These are phyloP conservation scores for Trypethelium eluteriae DNA, from an alignment of 495 filamentous ascomycete genomes.

Conservation along the genomic window DNA sequence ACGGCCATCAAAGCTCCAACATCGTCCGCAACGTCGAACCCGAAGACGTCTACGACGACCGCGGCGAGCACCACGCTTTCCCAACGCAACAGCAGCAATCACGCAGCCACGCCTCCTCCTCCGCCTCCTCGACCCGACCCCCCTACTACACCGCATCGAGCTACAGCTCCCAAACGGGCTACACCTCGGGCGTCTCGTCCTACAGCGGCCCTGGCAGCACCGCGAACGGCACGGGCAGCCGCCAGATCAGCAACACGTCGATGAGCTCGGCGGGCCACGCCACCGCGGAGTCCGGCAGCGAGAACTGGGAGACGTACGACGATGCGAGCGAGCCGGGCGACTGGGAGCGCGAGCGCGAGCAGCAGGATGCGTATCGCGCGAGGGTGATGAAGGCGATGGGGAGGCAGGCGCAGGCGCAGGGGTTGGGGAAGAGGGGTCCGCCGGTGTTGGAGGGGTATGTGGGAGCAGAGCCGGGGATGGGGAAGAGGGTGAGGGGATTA, in stretches of 20 bases:
- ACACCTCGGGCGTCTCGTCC: background rate
- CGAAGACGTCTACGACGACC: conserved; percentile 81
- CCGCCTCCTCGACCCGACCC: conserved; percentile 39
- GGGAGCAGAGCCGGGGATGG: conserved; percentile 37
- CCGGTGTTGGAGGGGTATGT: conserved; percentile 46
- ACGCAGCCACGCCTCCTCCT: conserved; percentile 43
- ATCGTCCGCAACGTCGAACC: conserved; percentile 72
- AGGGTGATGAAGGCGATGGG: conserved; percentile 58
- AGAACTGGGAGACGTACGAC: conserved; percentile 95
- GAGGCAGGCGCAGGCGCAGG: conserved; percentile 13
- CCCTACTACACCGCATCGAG: conserved; percentile 31
- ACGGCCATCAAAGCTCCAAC: conserved; percentile 49
- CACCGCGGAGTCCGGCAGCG: conserved; percentile 51
- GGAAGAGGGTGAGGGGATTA: conserved; percentile 30
- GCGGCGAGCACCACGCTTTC: conserved; percentile 25
- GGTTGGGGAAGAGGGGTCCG: conserved; percentile 48
- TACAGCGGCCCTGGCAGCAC: conserved; percentile 18
- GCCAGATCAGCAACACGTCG: conserved; percentile 24
- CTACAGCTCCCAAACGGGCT: conserved; percentile 9
- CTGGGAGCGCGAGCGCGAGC: conserved; percentile 60
- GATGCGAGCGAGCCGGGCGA: conserved; percentile 49
- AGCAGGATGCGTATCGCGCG: conserved; percentile 67
- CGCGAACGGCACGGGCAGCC: conserved; percentile 16
- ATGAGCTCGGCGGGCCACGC: conserved; percentile 6
- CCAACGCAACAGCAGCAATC: conserved; percentile 34